Conservation (phyloP, 331 rosid species). For the Dryas integrifolia region DNA sequence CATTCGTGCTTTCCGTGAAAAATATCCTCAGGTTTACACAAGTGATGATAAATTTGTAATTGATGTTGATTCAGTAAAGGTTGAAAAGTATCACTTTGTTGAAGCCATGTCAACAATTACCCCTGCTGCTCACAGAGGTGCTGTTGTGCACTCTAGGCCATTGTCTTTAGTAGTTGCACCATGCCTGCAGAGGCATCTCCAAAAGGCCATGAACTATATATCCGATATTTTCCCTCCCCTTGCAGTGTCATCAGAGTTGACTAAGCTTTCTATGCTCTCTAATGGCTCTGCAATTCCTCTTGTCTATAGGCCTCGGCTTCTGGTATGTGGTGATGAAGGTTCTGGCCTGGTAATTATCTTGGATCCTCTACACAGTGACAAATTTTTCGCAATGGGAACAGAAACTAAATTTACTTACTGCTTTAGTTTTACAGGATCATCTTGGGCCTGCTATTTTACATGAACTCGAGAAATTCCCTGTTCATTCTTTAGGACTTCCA, state of each 20-base stretch:
- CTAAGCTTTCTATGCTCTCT: constrained; percentile 82
- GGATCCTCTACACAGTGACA: constrained; percentile 33
- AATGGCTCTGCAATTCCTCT: constrained; percentile 94
- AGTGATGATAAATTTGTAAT: constrained; percentile 96
- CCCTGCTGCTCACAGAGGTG: constrained; percentile 98
- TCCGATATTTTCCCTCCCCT: constrained; percentile 72
- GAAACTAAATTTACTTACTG: constrained; percentile 86
- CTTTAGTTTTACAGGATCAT: constrained; percentile 99
- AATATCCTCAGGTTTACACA: constrained; percentile 93
- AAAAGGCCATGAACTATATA: constrained; percentile 58
- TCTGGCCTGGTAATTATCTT: constrained; percentile 87
- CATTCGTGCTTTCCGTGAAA: constrained; percentile 90
- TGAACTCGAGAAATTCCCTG: constrained; percentile 94
- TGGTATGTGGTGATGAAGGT: constrained; percentile 88
- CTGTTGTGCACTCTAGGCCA: constrained; percentile 89
- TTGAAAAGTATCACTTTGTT: constrained; percentile 82
- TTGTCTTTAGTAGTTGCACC: constrained; percentile 87
- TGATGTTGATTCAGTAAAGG: constrained; percentile 86
- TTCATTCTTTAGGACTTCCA: constrained; percentile 92
- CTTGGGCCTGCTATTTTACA: constrained; percentile 97
- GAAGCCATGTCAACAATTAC: constrained; percentile 98
- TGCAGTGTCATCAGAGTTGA: constrained; percentile 60
- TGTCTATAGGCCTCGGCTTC: constrained; percentile 90
- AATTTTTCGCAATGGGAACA: constrained; percentile 26
- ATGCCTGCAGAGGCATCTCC: constrained; percentile 71